A percentile compares a stretch with the other conserved stretches of the same genome.
phyloP scores from a whole-genome alignment of 2,329 filamentous ascomycete genomes.

The Verticillium zaregamsianum region DNA sequence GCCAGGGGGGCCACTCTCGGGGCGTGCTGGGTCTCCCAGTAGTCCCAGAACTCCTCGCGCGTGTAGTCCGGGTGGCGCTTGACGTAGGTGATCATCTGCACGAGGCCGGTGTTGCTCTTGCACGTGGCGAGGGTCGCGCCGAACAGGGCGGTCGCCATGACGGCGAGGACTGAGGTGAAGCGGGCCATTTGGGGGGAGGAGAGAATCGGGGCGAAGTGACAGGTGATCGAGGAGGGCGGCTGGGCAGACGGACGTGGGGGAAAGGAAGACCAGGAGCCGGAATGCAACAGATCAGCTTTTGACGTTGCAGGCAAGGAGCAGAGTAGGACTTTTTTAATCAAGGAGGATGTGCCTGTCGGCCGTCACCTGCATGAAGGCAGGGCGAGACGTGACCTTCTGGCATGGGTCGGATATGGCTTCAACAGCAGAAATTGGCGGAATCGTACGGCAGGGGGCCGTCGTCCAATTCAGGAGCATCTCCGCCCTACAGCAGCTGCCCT shows the following conservation, averaged over 20 bases:
- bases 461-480: neutral
- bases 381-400: neutral
- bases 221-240: neutral
- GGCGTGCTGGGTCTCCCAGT: slow-evolving; percentile 24
- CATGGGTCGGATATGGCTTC: neutral
- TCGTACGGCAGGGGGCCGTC: neutral
- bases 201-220: neutral
- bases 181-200: slow-evolving; percentile 4
- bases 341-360: neutral
- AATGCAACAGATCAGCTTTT: neutral
- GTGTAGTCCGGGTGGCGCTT: slow-evolving; percentile 20
- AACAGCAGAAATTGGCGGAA: neutral
- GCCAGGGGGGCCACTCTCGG: slow-evolving; percentile 22
- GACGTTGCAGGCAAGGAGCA: neutral
- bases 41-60: slow-evolving; percentile 21
- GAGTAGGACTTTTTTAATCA: neutral
- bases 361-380: neutral
- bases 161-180: slow-evolving; percentile 1
- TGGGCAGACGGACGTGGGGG: neutral
- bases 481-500: no score
- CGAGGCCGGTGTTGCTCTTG: slow-evolving; percentile 28
- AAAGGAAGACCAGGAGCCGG: neutral
- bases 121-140: slow-evolving; percentile 16
- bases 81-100: slow-evolving; percentile 24
- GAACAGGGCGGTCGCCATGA: slow-evolving; percentile 2